Evolutionary conservation across 2,329 filamentous ascomycete species (phyloP).

Genomic region (Emydomyces testavorans): DNA sequence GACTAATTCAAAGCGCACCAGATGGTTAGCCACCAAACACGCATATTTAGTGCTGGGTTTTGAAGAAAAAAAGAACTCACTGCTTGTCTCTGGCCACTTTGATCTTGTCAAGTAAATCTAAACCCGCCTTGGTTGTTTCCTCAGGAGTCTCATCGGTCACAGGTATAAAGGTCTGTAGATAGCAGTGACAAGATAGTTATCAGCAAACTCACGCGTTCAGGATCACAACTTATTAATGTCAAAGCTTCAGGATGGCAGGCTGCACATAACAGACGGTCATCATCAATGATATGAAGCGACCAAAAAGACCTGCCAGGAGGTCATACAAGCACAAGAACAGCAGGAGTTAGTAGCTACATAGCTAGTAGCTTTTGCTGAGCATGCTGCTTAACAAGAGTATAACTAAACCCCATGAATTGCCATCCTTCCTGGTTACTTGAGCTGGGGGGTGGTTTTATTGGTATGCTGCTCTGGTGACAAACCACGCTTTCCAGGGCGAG

Average conservation of each 20-base stretch:
- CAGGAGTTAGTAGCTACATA: background rate
- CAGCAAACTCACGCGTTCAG: background rate
- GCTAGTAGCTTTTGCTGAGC: background rate
- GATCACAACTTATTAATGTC: too few species aligned
- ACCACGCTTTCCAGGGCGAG: background rate
- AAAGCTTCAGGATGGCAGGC: too few species aligned
- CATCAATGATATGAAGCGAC: background rate
- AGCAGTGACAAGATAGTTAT: background rate
- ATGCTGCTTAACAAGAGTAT: slow-evolving; percentile 1
- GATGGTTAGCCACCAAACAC: slow-evolving; percentile 1
- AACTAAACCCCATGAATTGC: background rate
- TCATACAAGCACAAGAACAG: background rate
- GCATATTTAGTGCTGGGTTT: background rate
- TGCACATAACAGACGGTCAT: too few species aligned
- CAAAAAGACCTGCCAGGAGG: background rate
- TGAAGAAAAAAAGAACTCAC: slow-evolving; percentile 8
- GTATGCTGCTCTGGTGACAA: background rate
- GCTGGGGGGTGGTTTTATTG: background rate
- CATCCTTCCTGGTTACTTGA: background rate
- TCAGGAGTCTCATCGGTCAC: slow-evolving; percentile 18
- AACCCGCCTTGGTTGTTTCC: slow-evolving; percentile 14
- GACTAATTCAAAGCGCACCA: slow-evolving; percentile 36
- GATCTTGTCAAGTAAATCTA: slow-evolving; percentile 16
- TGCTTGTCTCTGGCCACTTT: slow-evolving; percentile 17
- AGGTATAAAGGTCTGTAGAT: slow-evolving; percentile 15